Conservation (phyloP, 1,284 basidiomycete genomes). For the Leccinum subatratum region DNA sequence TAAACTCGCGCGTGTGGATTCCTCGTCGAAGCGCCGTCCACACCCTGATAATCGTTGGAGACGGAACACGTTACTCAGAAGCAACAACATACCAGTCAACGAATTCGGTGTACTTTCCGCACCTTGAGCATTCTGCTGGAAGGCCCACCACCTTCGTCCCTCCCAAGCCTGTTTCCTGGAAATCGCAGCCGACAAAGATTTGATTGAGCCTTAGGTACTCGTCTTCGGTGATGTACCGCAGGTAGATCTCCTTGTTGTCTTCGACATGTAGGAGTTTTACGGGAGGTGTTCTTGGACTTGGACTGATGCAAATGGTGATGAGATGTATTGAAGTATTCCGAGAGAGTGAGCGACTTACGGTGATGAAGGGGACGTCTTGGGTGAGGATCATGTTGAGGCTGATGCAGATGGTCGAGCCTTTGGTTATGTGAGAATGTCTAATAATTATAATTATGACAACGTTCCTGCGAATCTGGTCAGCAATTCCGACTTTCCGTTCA, state of each 20-base stretch:
- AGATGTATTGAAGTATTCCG: neutral
- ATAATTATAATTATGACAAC: no score
- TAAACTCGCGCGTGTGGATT: constrained; percentile 21
- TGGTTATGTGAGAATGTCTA: no score
- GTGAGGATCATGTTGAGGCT: constrained; percentile 8
- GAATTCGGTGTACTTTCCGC: constrained; percentile 21
- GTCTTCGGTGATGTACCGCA: constrained; percentile 23
- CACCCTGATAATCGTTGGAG: constrained; percentile 9
- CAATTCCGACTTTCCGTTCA: no score
- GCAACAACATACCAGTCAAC: constrained; percentile 14
- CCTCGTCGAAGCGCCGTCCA: constrained; percentile 22
- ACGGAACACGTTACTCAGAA: neutral
- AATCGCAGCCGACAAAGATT: constrained; percentile 15
- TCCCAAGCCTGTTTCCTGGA: constrained; percentile 18
- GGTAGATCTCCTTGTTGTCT: neutral
- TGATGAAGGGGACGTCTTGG: constrained; percentile 16
- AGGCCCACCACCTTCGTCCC: constrained; percentile 18
- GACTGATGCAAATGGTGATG: neutral
- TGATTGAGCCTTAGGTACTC: constrained; percentile 20
- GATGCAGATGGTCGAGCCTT: neutral
- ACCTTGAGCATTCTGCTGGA: constrained; percentile 11
- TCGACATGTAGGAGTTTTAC: constrained; percentile 7
- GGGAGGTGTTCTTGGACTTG: constrained; percentile 13
- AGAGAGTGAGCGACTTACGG: constrained; percentile 7
- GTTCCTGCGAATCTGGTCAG: neutral